These are phyloP conservation scores for Penicillium taxi DNA, from an alignment of 495 filamentous ascomycete species.

Conservation along the genomic window DNA sequence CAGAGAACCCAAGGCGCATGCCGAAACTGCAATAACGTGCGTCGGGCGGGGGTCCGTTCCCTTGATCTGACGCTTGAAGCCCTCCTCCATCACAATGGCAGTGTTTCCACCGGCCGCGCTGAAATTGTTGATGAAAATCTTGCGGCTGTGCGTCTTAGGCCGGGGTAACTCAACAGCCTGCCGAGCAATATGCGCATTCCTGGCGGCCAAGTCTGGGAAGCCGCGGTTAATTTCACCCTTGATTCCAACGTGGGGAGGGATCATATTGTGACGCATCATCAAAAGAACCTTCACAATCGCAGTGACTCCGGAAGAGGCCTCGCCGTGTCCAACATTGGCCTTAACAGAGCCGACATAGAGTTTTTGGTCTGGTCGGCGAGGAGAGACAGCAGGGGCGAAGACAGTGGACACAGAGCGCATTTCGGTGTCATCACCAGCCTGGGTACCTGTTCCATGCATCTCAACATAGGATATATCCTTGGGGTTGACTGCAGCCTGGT, in stretches of 20 bases:
- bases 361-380: conserved; percentile 3
- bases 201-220: conserved; percentile 16
- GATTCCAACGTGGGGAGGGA: conserved; percentile 24
- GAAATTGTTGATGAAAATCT: conserved; percentile 32
- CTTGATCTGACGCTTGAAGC: conserved; percentile 23
- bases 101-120: conserved; percentile 31
- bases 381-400: conserved; percentile 9
- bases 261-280: conserved; percentile 3
- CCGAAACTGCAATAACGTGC: conserved; percentile 22
- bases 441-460: conserved; percentile 41
- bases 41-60: conserved; percentile 5
- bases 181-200: conserved; percentile 24
- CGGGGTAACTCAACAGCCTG: neutral
- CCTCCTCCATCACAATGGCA: conserved; percentile 24
- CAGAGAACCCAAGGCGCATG: conserved; percentile 29
- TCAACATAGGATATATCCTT: conserved; percentile 46
- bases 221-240: conserved; percentile 36
- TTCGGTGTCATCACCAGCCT: conserved; percentile 33
- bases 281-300: conserved; percentile 13
- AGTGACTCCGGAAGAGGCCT: conserved; percentile 22
- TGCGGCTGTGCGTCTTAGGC: conserved; percentile 7
- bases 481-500: conserved; percentile 38
- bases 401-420: conserved; percentile 21
- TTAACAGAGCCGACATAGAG: conserved; percentile 30
- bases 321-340: conserved; percentile 35